Percentiles rank a stretch among this genome's conserved stretches.
phyloP scores from a whole-genome alignment of 345 rosid species.

The Crucihimalaya himalaica region DNA sequence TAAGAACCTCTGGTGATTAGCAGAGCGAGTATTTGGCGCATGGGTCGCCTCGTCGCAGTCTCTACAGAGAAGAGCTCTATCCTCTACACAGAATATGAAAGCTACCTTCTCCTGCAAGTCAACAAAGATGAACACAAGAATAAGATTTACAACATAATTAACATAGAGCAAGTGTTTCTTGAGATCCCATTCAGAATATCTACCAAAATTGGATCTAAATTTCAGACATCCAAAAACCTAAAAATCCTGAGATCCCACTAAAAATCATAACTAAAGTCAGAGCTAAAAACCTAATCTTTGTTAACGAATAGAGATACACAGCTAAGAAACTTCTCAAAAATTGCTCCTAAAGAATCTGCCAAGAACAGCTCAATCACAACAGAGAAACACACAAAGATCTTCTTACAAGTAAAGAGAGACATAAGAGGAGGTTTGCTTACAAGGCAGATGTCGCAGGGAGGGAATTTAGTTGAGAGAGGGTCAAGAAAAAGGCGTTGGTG shows the following conservation, averaged over 20 bases:
- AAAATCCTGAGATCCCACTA: neutral
- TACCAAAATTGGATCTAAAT: neutral
- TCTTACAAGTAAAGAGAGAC: neutral
- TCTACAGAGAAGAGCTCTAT: slow-evolving; percentile 87
- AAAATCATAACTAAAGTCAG: neutral
- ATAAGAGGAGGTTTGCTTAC: slow-evolving; percentile 42
- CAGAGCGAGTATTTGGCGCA: slow-evolving; percentile 76
- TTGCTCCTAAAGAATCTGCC: neutral
- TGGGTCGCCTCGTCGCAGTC: slow-evolving; percentile 88
- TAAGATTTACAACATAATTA: neutral
- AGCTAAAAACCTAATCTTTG: neutral
- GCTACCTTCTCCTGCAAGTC: slow-evolving; percentile 86
- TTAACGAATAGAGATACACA: neutral
- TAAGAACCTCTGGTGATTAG: slow-evolving; percentile 84
- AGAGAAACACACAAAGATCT: neutral
- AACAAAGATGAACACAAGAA: slow-evolving; percentile 27
- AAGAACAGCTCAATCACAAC: neutral
- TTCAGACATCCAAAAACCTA: slow-evolving; percentile 2
- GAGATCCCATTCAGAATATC: neutral
- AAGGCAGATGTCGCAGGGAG: slow-evolving; percentile 91
- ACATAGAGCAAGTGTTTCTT: neutral
- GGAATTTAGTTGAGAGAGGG: slow-evolving; percentile 71
- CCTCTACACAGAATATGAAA: slow-evolving; percentile 96
- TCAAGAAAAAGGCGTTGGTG: slow-evolving; percentile 96
- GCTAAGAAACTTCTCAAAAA: neutral